Percentiles rank a stretch among this genome's conserved stretches.
Conservation (phyloP, 495 filamentous ascomycete species). For the Elasticomyces elasticus region DNA sequence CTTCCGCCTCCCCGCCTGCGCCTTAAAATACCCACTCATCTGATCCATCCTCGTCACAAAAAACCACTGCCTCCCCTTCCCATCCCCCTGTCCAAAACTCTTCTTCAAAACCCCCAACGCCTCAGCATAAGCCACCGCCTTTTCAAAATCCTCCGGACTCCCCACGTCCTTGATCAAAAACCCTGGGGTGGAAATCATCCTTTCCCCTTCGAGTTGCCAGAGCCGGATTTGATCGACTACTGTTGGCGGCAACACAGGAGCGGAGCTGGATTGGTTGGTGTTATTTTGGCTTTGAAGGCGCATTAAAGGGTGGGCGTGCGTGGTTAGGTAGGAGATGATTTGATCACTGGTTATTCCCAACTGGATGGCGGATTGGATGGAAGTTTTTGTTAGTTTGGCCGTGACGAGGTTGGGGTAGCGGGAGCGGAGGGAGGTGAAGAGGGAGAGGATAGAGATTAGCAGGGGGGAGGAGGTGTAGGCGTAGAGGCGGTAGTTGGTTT, state of each 20-base stretch:
- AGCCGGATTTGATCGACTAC: slow-evolving; percentile 95
- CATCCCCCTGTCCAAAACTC: slow-evolving; percentile 10
- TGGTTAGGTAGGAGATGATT: slow-evolving; percentile 73
- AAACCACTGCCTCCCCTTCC: slow-evolving; percentile 6
- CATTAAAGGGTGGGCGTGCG: slow-evolving; percentile 90
- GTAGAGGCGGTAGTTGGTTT: slow-evolving; percentile 98
- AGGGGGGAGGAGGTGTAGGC: slow-evolving; percentile 89
- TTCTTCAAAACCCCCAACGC: slow-evolving; percentile 71
- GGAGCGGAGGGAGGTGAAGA: slow-evolving; percentile 75
- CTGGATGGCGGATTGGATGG: slow-evolving; percentile 72
- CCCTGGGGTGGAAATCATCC: slow-evolving; percentile 70
- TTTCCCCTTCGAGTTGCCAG: slow-evolving; percentile 94
- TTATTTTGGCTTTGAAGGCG: slow-evolving; percentile 31
- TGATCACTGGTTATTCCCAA: slow-evolving; percentile 91
- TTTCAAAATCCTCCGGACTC: slow-evolving; percentile 63
- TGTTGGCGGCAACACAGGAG: slow-evolving; percentile 73
- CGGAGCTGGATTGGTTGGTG: slow-evolving; percentile 30
- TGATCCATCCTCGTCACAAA: slow-evolving; percentile 24
- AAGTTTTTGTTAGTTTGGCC: slow-evolving; percentile 76
- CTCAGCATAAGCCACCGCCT: slow-evolving; percentile 66
- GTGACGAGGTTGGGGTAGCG: slow-evolving; percentile 89
- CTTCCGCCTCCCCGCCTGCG: slow-evolving; percentile 9
- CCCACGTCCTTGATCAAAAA: slow-evolving; percentile 88
- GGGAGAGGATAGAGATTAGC: slow-evolving; percentile 84
- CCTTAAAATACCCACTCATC: slow-evolving; percentile 18